Base-by-base conservation (phyloP, 164 flowering plant genomes). In the Magnolia changhungtana region DNA sequence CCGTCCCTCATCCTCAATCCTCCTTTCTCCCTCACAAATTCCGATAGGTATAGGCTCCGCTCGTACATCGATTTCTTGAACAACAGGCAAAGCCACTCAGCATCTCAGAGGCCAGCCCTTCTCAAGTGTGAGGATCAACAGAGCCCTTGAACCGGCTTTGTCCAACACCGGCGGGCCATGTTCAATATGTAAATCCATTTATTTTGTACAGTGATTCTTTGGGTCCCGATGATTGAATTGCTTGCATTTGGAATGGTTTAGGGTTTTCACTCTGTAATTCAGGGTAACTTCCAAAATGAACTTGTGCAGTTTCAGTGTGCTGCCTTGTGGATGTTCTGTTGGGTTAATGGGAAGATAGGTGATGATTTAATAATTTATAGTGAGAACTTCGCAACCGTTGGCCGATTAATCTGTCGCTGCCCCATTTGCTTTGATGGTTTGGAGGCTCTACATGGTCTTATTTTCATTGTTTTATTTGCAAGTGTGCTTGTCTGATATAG, bases 1-100 rank as follows among this genome's bases (percentile, higher is more conserved):
- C 95, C 97, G 2, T 88, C 91, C 11, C 97, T 96, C 27, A 89
- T 91, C 75, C 85, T 94, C 63, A 94, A 92, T 79, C 99, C 98
- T 58, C 98, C 98, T 1, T 90, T 94, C 78, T 88, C 94, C n/a
- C 93, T 94, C 23, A 89, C 97, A 63, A 90, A 83, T 80, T 85
- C 98, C 18, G 97, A 92, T 76, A 86, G 96, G 45, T 85, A 86
- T 82, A 86, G 99, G 79, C 92, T 96, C 16, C 85, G 89, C 45
- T 86, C 74, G 29, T 96, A 94, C 81, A 90, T 96, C 27, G 94
- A 89, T 50, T 82, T 91, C 50, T 87, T 94, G 66, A 91, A 85
- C 61, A 89, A 85, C 81, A 84, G 98, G 87, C 89, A 88, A 82
- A 84, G 85, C 76, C 85, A 90, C 74, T 88, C 90, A 24, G 82